phyloP scores from a whole-genome alignment of 768 basidiomycete species.

The Xerocomus potaroensis region DNA sequence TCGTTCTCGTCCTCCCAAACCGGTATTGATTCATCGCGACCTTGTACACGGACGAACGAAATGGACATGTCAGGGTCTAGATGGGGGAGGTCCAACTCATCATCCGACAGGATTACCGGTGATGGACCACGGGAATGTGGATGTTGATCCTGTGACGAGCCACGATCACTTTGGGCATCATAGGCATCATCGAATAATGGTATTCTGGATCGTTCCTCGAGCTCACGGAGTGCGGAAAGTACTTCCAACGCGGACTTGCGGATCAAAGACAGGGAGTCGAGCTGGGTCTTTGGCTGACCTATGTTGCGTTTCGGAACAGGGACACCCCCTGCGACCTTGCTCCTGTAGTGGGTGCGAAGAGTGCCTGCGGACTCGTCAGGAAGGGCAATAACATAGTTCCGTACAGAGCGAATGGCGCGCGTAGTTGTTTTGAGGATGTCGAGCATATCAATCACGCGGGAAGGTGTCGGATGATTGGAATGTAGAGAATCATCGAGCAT shows the following conservation, averaged over 20 bases:
- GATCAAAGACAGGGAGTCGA: constrained; percentile 65
- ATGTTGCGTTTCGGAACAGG: constrained; percentile 34
- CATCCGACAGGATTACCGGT: constrained; percentile 40
- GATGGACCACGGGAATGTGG: constrained; percentile 42
- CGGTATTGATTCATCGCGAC: constrained; percentile 58
- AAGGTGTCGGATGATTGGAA: constrained; percentile 9
- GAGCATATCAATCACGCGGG: constrained; percentile 54
- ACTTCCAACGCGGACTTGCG: constrained; percentile 81
- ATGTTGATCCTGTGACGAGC: constrained; percentile 36
- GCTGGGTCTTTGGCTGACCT: constrained; percentile 32
- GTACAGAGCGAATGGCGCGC: constrained; percentile 72
- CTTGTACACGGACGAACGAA: constrained; percentile 68
- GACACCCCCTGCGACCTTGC: constrained; percentile 37
- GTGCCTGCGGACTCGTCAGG: constrained; percentile 68
- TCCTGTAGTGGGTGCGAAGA: constrained; percentile 55
- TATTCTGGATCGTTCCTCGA: constrained; percentile 76
- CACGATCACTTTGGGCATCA: constrained; percentile 72
- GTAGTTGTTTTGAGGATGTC: constrained; percentile 74
- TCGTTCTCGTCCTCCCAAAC: constrained; percentile 79
- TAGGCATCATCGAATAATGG: constrained; percentile 81
- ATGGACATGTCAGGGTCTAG: constrained; percentile 59
- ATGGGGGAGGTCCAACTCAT: constrained; percentile 26
- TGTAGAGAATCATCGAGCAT: background rate
- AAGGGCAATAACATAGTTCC: constrained; percentile 78
- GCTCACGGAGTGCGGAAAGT: constrained; percentile 66